A percentile compares a stretch with the other conserved stretches of the same genome.
phyloP scores from a whole-genome alignment of 352 stramenopile species.

The Phytopythium litorale region DNA sequence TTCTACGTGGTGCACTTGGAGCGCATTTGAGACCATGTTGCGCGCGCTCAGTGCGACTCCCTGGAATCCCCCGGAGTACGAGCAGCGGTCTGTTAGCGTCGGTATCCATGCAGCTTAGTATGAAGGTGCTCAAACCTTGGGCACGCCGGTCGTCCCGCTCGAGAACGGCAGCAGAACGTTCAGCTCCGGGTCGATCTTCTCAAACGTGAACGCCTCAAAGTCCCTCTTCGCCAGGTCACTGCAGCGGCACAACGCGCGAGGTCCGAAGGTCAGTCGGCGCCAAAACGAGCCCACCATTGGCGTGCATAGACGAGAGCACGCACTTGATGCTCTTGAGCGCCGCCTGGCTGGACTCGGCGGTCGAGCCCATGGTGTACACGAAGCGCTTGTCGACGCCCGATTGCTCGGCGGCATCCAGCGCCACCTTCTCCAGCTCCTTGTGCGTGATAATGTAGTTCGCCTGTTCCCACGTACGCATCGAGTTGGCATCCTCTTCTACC shows the following conservation, averaged over 20 bases:
- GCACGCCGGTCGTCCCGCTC: slow-evolving; percentile 90
- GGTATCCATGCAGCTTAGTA: background rate
- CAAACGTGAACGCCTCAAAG: slow-evolving; percentile 31
- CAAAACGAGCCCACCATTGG: background rate
- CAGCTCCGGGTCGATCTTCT: slow-evolving; percentile 50
- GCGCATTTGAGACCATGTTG: slow-evolving; percentile 89
- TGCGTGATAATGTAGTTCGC: slow-evolving; percentile 57
- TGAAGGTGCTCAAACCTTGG: slow-evolving; percentile 42
- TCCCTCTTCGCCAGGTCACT: slow-evolving; percentile 40
- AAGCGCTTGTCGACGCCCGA: slow-evolving; percentile 24
- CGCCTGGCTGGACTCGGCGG: slow-evolving; percentile 8
- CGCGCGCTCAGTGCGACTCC: slow-evolving; percentile 69
- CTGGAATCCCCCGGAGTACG: slow-evolving; percentile 4
- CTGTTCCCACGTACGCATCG: slow-evolving; percentile 11
- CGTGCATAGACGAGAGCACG: slow-evolving; percentile 9
- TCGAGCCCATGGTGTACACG: slow-evolving; percentile 49
- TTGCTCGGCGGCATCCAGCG: slow-evolving; percentile 35
- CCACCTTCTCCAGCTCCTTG: slow-evolving; percentile 37
- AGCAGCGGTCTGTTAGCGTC: background rate
- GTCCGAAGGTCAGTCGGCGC: no score
- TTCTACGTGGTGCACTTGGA: slow-evolving; percentile 76
- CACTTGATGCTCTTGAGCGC: slow-evolving; percentile 49
- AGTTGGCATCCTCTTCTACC: background rate
- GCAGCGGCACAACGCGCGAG: slow-evolving; percentile 8
- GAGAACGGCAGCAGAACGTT: slow-evolving; percentile 88